Percentiles rank a stretch among this genome's conserved stretches.
Conservation (phyloP, 495 filamentous ascomycete species). For the Clavariopsis aquatica region DNA sequence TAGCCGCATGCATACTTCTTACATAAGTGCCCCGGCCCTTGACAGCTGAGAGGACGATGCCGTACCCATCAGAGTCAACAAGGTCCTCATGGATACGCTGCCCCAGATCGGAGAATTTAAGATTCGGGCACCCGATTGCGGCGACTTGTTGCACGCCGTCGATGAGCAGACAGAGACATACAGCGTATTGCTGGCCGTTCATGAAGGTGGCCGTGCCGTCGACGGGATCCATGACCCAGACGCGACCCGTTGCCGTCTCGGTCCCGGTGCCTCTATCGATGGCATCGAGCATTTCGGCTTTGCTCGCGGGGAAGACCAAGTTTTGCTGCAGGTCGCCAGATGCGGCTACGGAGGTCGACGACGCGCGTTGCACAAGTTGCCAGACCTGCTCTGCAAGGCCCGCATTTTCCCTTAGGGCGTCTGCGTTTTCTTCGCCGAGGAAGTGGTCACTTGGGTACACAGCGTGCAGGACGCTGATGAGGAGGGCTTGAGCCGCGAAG, state of each 20-base stretch:
- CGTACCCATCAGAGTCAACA: constrained; percentile 54
- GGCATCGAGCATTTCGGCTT: constrained; percentile 59
- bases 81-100: constrained; percentile 50
- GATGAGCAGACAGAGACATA: constrained; percentile 58
- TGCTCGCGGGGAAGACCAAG: constrained; percentile 48
- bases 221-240: constrained; percentile 72
- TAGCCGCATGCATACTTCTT: constrained; percentile 48
- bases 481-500: constrained; percentile 38
- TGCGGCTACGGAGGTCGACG: background rate
- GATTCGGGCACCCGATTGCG: constrained; percentile 61
- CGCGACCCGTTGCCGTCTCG: constrained; percentile 40
- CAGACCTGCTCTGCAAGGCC: constrained; percentile 33
- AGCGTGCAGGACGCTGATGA: constrained; percentile 33
- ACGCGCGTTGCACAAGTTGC: constrained; percentile 29
- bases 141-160: constrained; percentile 53
- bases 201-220: constrained; percentile 72
- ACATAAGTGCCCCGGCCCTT: constrained; percentile 58
- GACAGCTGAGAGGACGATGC: constrained; percentile 59
- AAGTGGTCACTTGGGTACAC: constrained; percentile 34
- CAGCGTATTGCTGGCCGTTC: constrained; percentile 63
- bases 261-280: constrained; percentile 60
- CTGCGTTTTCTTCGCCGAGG: constrained; percentile 37
- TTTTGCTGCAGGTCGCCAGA: constrained; percentile 13
- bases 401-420: constrained; percentile 27
- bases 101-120: constrained; percentile 40